Percentiles rank a stretch among this genome's conserved stretches.
These are phyloP conservation scores for Myxozyma geophila DNA, from an alignment of 805 yeast genomes.

Conservation along the genomic window DNA sequence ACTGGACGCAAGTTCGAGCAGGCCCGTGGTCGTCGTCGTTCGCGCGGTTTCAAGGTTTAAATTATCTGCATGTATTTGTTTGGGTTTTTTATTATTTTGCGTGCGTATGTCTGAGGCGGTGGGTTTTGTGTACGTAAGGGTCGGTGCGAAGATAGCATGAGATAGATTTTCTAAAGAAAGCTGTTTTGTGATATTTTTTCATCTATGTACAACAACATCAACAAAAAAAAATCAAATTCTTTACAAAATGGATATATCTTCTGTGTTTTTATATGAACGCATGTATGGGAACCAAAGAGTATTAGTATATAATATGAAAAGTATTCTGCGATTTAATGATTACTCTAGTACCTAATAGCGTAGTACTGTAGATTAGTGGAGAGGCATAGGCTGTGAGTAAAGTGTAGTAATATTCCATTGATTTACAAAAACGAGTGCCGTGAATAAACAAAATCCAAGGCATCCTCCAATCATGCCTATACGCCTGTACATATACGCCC, in stretches of 20 bases:
- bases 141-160: not conserved
- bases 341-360: no score
- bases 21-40: slow-evolving; percentile 99
- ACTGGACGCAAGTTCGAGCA: slow-evolving; percentile 99
- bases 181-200: not conserved
- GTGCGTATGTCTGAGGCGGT: slow-evolving; percentile 8
- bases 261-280: slow-evolving; percentile 9
- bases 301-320: slow-evolving; percentile 11
- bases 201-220: slow-evolving; percentile 17
- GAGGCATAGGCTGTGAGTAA: no score
- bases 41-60: slow-evolving; percentile 99
- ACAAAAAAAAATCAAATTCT: not conserved
- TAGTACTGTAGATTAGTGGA: no score
- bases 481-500: no score
- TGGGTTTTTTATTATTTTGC: slow-evolving; percentile 15
- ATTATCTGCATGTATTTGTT: slow-evolving; percentile 8
- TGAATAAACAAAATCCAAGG: no score
- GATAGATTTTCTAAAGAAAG: not conserved
- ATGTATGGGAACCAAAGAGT: slow-evolving; percentile 14
- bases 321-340: slow-evolving; percentile 10
- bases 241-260: slow-evolving; percentile 13
- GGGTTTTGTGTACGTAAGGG: slow-evolving; percentile 16
- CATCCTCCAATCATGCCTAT: no score
- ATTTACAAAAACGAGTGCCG: no score
- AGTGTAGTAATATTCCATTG: no score